A percentile compares a stretch with the other conserved stretches of the same genome.
Conservation (phyloP, 1,284 basidiomycete species). For the Irpex rosettiformis region DNA sequence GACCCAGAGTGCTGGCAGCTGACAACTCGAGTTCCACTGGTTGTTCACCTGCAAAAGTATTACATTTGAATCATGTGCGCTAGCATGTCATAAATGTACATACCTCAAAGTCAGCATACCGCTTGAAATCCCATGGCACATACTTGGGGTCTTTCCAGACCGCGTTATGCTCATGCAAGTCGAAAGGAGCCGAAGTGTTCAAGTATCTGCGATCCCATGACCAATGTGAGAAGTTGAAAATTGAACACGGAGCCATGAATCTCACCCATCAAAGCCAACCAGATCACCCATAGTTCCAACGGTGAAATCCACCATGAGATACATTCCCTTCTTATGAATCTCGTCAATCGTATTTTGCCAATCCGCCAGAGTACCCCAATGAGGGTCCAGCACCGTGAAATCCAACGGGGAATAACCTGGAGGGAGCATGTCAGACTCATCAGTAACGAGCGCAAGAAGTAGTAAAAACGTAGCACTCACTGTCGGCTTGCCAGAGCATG, state of each 20-base stretch:
- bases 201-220: slow-evolving; percentile 49
- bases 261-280: slow-evolving; percentile 78
- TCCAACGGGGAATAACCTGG: slow-evolving; percentile 89
- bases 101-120: slow-evolving; percentile 81
- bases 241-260: slow-evolving; percentile 13
- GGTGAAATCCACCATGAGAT: slow-evolving; percentile 89
- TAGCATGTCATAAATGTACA: slow-evolving; percentile 3
- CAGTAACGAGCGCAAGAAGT: not conserved
- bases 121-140: slow-evolving; percentile 79
- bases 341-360: slow-evolving; percentile 75
- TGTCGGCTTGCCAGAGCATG: slow-evolving; percentile 95
- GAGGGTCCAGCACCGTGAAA: slow-evolving; percentile 85
- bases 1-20: slow-evolving; percentile 75
- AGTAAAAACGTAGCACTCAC: slow-evolving; percentile 42
- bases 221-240: not conserved
- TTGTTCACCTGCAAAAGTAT: slow-evolving; percentile 50
- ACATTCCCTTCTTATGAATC: slow-evolving; percentile 81
- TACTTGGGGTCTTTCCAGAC: slow-evolving; percentile 77
- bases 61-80: not conserved
- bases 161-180: slow-evolving; percentile 67
- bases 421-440: slow-evolving; percentile 5
- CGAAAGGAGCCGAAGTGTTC: slow-evolving; percentile 80
- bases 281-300: slow-evolving; percentile 89
- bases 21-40: slow-evolving; percentile 68
- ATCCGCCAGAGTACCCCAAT: slow-evolving; percentile 80